Evolutionary conservation across 768 basidiomycete species (phyloP).

Genomic region (Pluteus cervinus): DNA sequence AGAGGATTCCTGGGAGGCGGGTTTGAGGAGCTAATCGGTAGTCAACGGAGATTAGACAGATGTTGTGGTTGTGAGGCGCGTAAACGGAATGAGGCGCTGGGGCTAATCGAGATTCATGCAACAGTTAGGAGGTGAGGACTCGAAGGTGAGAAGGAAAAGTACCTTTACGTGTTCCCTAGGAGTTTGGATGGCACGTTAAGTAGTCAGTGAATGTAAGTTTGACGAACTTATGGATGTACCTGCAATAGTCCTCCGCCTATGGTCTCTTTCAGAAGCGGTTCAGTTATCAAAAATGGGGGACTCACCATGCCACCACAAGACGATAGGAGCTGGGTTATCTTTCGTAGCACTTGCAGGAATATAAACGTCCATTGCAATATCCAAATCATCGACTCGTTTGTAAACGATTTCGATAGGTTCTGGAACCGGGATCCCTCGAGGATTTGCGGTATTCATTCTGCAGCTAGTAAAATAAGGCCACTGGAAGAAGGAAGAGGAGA

Average conservation of each 20-base stretch:
- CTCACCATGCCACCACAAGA: slow-evolving; percentile 33
- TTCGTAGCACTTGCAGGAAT: slow-evolving; percentile 22
- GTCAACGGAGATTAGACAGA: slow-evolving; percentile 27
- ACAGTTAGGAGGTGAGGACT: neutral
- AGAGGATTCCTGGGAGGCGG: slow-evolving; percentile 26
- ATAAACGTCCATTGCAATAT: slow-evolving; percentile 29
- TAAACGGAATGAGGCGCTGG: slow-evolving; percentile 27
- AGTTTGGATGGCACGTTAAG: neutral
- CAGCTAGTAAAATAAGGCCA: no score
- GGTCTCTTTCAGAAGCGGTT: neutral
- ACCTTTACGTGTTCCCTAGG: slow-evolving; percentile 23
- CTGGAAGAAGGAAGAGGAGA: no score
- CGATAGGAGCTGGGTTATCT: slow-evolving; percentile 20
- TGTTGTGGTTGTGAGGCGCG: slow-evolving; percentile 23
- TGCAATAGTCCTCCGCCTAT: slow-evolving; percentile 27
- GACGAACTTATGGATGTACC: slow-evolving; percentile 7
- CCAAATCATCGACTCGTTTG: slow-evolving; percentile 23
- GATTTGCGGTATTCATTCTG: no score
- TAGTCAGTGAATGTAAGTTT: neutral
- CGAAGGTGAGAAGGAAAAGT: neutral
- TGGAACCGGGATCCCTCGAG: slow-evolving; percentile 4
- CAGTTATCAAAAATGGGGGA: neutral
- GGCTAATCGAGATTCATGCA: slow-evolving; percentile 12
- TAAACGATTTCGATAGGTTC: slow-evolving; percentile 25
- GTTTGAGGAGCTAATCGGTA: slow-evolving; percentile 33